These are phyloP conservation scores for Nitzschia putrida DNA, from an alignment of 108 stramenopile genomes.

Conservation along the genomic window DNA sequence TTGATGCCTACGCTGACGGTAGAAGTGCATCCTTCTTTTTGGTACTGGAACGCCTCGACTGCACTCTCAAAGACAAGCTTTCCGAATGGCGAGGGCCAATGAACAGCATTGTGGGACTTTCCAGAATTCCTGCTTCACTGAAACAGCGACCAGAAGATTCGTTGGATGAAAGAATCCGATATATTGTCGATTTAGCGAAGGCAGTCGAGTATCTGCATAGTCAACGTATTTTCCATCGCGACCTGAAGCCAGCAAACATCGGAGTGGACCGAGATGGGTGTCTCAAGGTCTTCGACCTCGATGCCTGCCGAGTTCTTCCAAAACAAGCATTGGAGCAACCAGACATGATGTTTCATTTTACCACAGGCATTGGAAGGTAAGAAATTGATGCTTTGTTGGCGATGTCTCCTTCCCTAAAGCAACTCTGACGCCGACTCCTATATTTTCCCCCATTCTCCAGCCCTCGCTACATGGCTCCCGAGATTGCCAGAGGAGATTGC, in stretches of 20 bases:
- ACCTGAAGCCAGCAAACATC: slow-evolving; percentile 53
- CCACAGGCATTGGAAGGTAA: slow-evolving; percentile 34
- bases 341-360: slow-evolving; percentile 30
- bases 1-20: slow-evolving; percentile 1
- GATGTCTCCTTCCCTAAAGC: too few relatives aligned
- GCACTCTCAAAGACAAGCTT: too few relatives aligned
- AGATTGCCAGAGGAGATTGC: slow-evolving; percentile 44
- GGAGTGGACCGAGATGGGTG: neutral
- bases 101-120: too few relatives aligned
- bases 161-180: too few relatives aligned
- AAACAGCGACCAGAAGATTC: too few relatives aligned
- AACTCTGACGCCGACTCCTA: too few relatives aligned
- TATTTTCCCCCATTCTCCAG: too few relatives aligned
- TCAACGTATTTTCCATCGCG: slow-evolving; percentile 62
- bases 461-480: slow-evolving; percentile 76
- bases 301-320: slow-evolving; percentile 22
- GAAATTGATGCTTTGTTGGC: too few relatives aligned
- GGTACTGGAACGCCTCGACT: too few relatives aligned
- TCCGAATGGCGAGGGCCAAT: too few relatives aligned
- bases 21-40: slow-evolving; percentile 41
- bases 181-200: too few relatives aligned
- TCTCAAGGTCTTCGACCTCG: slow-evolving; percentile 37
- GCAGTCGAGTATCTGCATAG: slow-evolving; percentile 66
- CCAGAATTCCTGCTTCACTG: too few relatives aligned
- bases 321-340: neutral